These are phyloP conservation scores for Parmales sp. DNA, from an alignment of 108 stramenopile genomes.

Conservation along the genomic window DNA sequence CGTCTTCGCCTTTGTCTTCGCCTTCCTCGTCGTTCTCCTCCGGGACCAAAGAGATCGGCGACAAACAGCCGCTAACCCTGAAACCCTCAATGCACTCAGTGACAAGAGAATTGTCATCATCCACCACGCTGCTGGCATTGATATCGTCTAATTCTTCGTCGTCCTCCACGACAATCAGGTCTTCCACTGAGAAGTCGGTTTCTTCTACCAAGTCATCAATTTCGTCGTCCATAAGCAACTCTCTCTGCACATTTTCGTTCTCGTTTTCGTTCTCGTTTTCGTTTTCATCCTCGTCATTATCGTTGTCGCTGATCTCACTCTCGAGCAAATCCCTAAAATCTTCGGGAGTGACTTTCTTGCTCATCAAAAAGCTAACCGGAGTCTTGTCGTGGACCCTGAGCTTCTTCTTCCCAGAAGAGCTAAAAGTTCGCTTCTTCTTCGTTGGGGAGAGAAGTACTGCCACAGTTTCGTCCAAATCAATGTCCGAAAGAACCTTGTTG, in stretches of 20 bases:
- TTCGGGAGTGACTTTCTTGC: slow-evolving; percentile 3
- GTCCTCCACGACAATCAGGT: not conserved
- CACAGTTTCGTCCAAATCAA: slow-evolving; percentile 6
- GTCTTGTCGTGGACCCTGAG: not conserved
- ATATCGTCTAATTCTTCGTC: not conserved
- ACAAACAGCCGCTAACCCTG: not conserved
- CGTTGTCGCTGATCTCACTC: not conserved
- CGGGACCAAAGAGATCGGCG: too few species aligned
- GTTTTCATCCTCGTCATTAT: not conserved
- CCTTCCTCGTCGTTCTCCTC: not conserved
- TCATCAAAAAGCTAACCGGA: not conserved
- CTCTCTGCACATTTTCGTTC: not conserved
- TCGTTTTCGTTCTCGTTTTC: not conserved
- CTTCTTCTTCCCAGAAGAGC: too few species aligned
- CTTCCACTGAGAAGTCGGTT: not conserved
- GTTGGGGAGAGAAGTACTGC: slow-evolving; percentile 2
- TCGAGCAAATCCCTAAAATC: not conserved
- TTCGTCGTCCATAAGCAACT: slow-evolving; percentile 6
- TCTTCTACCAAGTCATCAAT: not conserved
- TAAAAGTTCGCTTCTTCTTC: not conserved
- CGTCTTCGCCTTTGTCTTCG: not conserved
- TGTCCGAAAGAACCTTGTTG: not conserved
- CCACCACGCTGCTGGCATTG: not conserved
- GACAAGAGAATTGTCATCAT: not conserved
- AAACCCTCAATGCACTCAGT: slow-evolving; percentile 5